A percentile compares a stretch with the other conserved stretches of the same genome.
These are phyloP conservation scores for Aspergillus brasiliensis DNA, from an alignment of 2,329 filamentous ascomycete genomes.

Conservation along the genomic window DNA sequence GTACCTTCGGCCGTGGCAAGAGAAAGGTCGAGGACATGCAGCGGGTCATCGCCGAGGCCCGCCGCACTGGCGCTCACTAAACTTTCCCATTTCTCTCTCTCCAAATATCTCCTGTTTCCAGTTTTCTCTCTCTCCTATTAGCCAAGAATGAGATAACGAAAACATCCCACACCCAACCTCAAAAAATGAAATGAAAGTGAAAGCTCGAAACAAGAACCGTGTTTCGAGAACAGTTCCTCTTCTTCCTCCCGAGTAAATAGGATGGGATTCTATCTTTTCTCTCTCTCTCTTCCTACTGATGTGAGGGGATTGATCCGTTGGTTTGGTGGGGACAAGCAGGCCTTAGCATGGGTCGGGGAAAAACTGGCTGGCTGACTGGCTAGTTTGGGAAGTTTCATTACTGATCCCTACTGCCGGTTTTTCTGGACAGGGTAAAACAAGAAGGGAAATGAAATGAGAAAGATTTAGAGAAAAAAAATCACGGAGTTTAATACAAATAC, in stretches of 20 bases:
- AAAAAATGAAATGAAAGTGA: slow-evolving; percentile 19
- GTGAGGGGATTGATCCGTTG: too few species aligned
- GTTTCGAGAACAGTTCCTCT: background rate
- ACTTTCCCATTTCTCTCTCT: slow-evolving; percentile 24
- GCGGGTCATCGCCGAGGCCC: slow-evolving; percentile 95
- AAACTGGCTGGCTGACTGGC: too few species aligned
- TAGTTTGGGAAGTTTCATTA: too few species aligned
- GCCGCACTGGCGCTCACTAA: slow-evolving; percentile 70
- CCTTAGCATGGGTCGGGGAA: too few species aligned
- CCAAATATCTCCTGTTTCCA: slow-evolving; percentile 16
- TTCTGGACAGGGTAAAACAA: background rate
- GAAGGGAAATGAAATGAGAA: slow-evolving; percentile 5
- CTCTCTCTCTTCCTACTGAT: background rate
- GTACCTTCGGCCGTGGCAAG: slow-evolving; percentile 98
- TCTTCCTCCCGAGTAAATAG: background rate
- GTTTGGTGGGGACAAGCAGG: too few species aligned
- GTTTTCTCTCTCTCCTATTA: slow-evolving; percentile 22
- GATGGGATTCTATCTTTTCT: too few species aligned
- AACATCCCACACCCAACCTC: slow-evolving; percentile 12
- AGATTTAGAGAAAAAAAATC: slow-evolving; percentile 6
- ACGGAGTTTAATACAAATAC: slow-evolving; percentile 20
- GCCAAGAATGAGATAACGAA: slow-evolving; percentile 31
- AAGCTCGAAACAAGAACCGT: background rate
- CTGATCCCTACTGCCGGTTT: too few species aligned
- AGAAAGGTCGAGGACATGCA: slow-evolving; percentile 99